Evolutionary conservation across 768 basidiomycete genomes (phyloP), one percentile per base, ranked within the genome.

Genomic region (Amanita fuliginea): DNA sequence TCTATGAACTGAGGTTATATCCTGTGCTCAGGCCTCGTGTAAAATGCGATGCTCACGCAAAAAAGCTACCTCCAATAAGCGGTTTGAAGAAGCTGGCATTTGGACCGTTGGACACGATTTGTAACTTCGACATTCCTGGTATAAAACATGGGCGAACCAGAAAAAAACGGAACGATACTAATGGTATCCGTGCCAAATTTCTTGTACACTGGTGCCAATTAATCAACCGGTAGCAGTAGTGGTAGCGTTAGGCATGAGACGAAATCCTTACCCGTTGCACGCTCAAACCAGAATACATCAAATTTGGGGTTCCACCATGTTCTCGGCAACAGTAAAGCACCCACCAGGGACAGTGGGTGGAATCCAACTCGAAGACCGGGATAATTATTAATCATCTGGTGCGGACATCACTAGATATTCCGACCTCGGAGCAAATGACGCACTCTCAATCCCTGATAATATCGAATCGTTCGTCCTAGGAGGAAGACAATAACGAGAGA

Each of bases 51-150:
- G 59, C 69, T 14, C 46, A 71, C 71, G 67, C 44, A 18, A 71
- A 53, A 1, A 63, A 55, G 11, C 24, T 50, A 51, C 63, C 69
- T 11, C 62, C 61, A 18, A 43, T 37, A 43, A 60, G 55, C 2
- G 73, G 69, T 53, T 77, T 77, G 37, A 66, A 47, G 42, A 70
- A 75, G 42, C 56, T 64, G 0, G 63, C 62, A 43, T 67, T 70
- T 30, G 67, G 64, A 1, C 67, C 67, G 3, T 72, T 73, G 1
- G 55, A 59, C 5, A 62, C 57, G 14, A 75, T 64, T 57, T 76
- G 75, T 68, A 4, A 76, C 67, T 36, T 76, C 72, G 18, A 77
- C 51, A 49, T 74, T 76, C 13, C 69, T 63, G 2, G 72, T 72
- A 53, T 67, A 72, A 19, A 75, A 57, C 0, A 57, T 57, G 1